A percentile compares a stretch with the other conserved stretches of the same genome.
Evolutionary conservation across 2,329 filamentous ascomycete genomes (phyloP).

Genomic region (Penicillium sp.): DNA sequence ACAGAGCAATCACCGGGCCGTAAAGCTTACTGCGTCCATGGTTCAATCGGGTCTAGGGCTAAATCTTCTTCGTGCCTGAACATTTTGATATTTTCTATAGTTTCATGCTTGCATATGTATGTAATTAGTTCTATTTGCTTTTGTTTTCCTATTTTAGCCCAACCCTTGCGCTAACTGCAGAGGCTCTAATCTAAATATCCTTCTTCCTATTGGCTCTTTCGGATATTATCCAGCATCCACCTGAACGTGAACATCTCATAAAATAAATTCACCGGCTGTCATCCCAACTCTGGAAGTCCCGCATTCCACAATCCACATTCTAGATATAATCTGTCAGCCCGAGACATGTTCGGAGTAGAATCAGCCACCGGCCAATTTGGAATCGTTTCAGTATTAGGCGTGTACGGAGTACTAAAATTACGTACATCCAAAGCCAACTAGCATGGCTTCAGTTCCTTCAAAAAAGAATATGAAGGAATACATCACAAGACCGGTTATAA

Average conservation of each 20-base stretch:
- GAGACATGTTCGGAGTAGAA: slow-evolving; percentile 1
- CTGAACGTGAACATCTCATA: background rate
- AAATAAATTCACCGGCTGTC: background rate
- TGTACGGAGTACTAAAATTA: background rate
- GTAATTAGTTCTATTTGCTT: background rate
- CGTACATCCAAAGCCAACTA: background rate
- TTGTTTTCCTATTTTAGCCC: background rate
- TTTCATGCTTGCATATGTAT: background rate
- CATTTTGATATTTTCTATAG: too few relatives aligned
- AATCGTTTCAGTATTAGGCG: background rate
- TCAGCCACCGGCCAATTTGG: background rate
- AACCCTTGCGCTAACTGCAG: background rate
- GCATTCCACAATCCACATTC: background rate
- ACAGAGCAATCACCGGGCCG: slow-evolving; percentile 10
- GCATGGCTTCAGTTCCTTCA: background rate
- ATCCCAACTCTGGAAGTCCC: background rate
- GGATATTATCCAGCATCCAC: background rate
- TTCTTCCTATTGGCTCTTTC: background rate
- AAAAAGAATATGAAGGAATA: background rate
- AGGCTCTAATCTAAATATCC: background rate
- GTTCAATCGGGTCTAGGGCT: background rate
- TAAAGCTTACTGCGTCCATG: background rate
- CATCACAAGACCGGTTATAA: background rate
- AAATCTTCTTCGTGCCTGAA: background rate
- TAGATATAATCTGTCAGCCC: background rate